phyloP scores from a whole-genome alignment of 257 asterid species.

The Avicennia marina region DNA sequence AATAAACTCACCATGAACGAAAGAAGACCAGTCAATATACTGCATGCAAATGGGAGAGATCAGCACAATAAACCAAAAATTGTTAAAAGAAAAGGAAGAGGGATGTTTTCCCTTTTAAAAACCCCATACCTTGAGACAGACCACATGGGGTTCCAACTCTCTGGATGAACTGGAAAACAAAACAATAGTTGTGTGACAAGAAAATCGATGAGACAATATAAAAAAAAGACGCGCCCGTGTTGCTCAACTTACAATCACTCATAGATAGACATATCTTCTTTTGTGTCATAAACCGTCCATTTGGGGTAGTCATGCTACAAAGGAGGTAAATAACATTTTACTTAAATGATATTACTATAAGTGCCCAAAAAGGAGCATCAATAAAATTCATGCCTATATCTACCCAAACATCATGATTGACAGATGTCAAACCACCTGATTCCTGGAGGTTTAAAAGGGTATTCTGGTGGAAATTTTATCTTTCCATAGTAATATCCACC shows the following conservation, averaged over 20 bases:
- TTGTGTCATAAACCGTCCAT: slow-evolving; percentile 92
- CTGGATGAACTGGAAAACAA: slow-evolving; percentile 52
- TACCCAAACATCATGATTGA: slow-evolving; percentile 2
- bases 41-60: slow-evolving; percentile 42
- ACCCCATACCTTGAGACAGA: slow-evolving; percentile 51
- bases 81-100: neutral
- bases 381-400: slow-evolving; percentile 2
- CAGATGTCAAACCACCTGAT: slow-evolving; percentile 50
- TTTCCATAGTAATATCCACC: slow-evolving; percentile 98
- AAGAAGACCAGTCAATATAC: slow-evolving; percentile 94
- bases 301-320: slow-evolving; percentile 74
- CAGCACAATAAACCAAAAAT: slow-evolving; percentile 22
- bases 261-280: slow-evolving; percentile 92
- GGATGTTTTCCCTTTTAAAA: neutral
- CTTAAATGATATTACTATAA: neutral
- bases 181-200: slow-evolving; percentile 16
- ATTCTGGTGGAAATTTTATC: slow-evolving; percentile 94
- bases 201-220: slow-evolving; percentile 4
- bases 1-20: slow-evolving; percentile 84
- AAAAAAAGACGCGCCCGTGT: slow-evolving; percentile 5
- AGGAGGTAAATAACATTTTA: slow-evolving; percentile 19
- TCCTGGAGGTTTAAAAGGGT: slow-evolving; percentile 94
- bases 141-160: slow-evolving; percentile 75
- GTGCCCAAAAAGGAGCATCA: slow-evolving; percentile 9
- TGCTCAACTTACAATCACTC: slow-evolving; percentile 67